phyloP scores from a whole-genome alignment of 345 rosid genomes.

The Erucastrum elatum region DNA sequence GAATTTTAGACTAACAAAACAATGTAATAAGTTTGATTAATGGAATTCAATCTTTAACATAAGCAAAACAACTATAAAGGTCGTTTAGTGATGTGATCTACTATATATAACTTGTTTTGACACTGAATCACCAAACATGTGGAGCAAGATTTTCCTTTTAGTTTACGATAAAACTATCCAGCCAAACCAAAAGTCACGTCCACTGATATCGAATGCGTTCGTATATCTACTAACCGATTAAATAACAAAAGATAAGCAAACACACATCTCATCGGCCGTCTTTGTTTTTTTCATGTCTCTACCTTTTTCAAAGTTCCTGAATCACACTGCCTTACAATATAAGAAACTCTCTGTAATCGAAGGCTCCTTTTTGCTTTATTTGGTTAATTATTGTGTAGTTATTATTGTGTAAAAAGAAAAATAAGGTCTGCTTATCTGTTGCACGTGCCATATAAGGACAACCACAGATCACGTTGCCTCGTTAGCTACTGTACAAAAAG shows the following conservation, averaged over 20 bases:
- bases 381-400: not conserved
- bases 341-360: not conserved
- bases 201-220: not conserved
- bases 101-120: not conserved
- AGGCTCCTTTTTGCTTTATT: not conserved
- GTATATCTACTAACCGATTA: not conserved
- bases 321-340: not conserved
- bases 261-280: slow-evolving; percentile 15
- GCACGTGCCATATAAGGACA: slow-evolving; percentile 39
- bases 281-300: slow-evolving; percentile 2
- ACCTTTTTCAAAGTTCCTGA: not conserved
- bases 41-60: not conserved
- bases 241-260: slow-evolving; percentile 1
- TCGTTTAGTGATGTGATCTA: not conserved
- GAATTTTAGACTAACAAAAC: not conserved
- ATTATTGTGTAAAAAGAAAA: slow-evolving; percentile 2
- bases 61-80: not conserved
- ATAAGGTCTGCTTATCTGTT: slow-evolving; percentile 34
- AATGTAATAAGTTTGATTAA: too few species aligned
- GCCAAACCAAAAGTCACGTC: not conserved
- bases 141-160: too few species aligned
- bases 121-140: not conserved
- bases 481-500: slow-evolving; percentile 28
- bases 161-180: too few species aligned
- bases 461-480: slow-evolving; percentile 36